Conservation (phyloP, 129 eudicot species). For the Centaurea solstitialis region DNA sequence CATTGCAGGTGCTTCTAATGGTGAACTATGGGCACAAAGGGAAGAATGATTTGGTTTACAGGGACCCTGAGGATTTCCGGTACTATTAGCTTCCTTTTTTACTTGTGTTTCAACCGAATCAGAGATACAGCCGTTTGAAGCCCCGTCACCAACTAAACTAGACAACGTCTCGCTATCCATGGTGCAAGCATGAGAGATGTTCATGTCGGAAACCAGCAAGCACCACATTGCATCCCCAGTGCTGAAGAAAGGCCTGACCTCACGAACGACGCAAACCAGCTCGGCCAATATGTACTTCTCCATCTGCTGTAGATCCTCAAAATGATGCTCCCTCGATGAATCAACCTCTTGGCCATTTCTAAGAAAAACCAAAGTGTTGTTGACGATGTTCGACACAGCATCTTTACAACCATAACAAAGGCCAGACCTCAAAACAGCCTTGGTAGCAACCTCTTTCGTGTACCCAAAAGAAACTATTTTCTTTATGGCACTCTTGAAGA, state of each 20-base stretch:
- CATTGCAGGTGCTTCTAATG: slow-evolving; percentile 39
- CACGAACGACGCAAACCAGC: slow-evolving; percentile 81
- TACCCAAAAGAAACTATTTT: slow-evolving; percentile 84
- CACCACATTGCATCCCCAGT: slow-evolving; percentile 99
- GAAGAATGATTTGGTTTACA: slow-evolving; percentile 42
- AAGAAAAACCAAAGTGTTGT: slow-evolving; percentile 75
- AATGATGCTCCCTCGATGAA: slow-evolving; percentile 61
- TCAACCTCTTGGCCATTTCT: slow-evolving; percentile 68
- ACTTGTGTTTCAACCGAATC: slow-evolving; percentile 38
- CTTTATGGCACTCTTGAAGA: slow-evolving; percentile 79
- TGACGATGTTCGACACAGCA: slow-evolving; percentile 76
- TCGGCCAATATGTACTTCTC: slow-evolving; percentile 88
- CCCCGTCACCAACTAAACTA: slow-evolving; percentile 47
- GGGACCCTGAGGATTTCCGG: slow-evolving; percentile 31
- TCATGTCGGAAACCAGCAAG: slow-evolving; percentile 90
- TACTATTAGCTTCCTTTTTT: slow-evolving; percentile 46
- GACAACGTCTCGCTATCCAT: slow-evolving; percentile 69
- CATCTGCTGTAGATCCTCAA: slow-evolving; percentile 85
- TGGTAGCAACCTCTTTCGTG: slow-evolving; percentile 67
- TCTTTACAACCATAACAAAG: slow-evolving; percentile 92
- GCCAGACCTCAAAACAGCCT: slow-evolving; percentile 86
- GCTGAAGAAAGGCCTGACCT: slow-evolving; percentile 88
- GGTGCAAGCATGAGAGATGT: slow-evolving; percentile 88
- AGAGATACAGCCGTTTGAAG: slow-evolving; percentile 46
- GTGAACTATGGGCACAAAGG: slow-evolving; percentile 31